phyloP scores from a whole-genome alignment of 2,329 filamentous ascomycete species.

The Trichoderma koningii region DNA sequence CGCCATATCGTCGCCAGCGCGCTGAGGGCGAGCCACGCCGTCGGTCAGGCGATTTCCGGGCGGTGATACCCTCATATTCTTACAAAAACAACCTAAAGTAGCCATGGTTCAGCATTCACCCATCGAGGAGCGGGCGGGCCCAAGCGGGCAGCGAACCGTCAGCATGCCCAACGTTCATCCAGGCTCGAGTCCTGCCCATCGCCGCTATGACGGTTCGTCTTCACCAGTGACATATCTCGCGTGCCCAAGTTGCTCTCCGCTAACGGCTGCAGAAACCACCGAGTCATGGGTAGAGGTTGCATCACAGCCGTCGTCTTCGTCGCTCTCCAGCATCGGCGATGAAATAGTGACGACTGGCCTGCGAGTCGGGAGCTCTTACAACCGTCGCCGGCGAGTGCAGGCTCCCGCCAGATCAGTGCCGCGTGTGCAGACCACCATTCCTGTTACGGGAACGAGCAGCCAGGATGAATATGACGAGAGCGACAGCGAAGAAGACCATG shows the following conservation, averaged over 20 bases:
- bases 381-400: slow-evolving; percentile 58
- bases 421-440: slow-evolving; percentile 47
- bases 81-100: background rate
- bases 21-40: background rate
- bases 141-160: slow-evolving; percentile 17
- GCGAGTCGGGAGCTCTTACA: slow-evolving; percentile 67
- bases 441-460: slow-evolving; percentile 64
- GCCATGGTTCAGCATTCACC: slow-evolving; percentile 15
- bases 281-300: slow-evolving; percentile 97
- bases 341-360: slow-evolving; percentile 91
- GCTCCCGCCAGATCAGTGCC: slow-evolving; percentile 39
- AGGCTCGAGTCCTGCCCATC: slow-evolving; percentile 31
- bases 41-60: background rate
- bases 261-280: slow-evolving; percentile 60
- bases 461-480: slow-evolving; percentile 95
- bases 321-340: slow-evolving; percentile 79
- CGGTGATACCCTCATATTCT: background rate
- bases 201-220: slow-evolving; percentile 43
- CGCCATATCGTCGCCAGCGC: slow-evolving; percentile 10
- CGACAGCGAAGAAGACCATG: slow-evolving; percentile 80
- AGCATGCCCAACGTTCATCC: slow-evolving; percentile 14
- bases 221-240: slow-evolving; percentile 1
- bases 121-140: slow-evolving; percentile 11
- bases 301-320: slow-evolving; percentile 91
- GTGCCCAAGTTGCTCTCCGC: slow-evolving; percentile 10